Base-by-base conservation (phyloP, 352 stramenopile genomes). In the Lagenidium sp. region DNA sequence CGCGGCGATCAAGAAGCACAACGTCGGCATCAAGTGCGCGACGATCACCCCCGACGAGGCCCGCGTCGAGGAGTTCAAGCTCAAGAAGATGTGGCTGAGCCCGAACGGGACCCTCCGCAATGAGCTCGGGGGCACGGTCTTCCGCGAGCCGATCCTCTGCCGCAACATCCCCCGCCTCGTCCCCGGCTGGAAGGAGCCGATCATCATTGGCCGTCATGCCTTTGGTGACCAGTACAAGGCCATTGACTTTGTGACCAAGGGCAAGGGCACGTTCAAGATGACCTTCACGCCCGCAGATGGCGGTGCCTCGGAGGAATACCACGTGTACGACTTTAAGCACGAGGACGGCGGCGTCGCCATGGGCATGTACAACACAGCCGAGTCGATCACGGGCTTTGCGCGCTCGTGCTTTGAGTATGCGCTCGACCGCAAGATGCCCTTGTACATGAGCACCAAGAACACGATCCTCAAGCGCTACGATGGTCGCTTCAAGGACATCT, bases 391-490 rank as follows among this genome's bases (percentile, higher is more conserved):
- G 21, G 70, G 70, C 29, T 85, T 84, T 51, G 73, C 72, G 11
- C 47, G 58, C 46, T 84, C 71, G 41, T 83, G 70, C 61, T 81
- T 84, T 35, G 52, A 66, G 55, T 86, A 70, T 29, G 74, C 70
- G 5, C 59, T 86, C 15, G 54, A 64, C n/a, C 67, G 69, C 47
- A 74, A 82, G 47, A 65, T 75, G 65, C 66, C 72, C 21, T 58
- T 94, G 44, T 95, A 94, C 57, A 60, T 95, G 59, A 85, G 61
- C 59, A 95, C 83, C 29, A 95, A 95, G 68, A 95, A 95, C 74
- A 95, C 83, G 31, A 95, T 95, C 54, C 63, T 95, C 16, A 95
- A 95, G 64, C 59, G 62, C 31, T 93, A 93, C 62, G 81, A 93
- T 36, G 81, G 81, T 40, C 72, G 71, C 41, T 93, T 93, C 56